phyloP scores from a whole-genome alignment of 257 asterid species.

The Linaria vulgaris region DNA sequence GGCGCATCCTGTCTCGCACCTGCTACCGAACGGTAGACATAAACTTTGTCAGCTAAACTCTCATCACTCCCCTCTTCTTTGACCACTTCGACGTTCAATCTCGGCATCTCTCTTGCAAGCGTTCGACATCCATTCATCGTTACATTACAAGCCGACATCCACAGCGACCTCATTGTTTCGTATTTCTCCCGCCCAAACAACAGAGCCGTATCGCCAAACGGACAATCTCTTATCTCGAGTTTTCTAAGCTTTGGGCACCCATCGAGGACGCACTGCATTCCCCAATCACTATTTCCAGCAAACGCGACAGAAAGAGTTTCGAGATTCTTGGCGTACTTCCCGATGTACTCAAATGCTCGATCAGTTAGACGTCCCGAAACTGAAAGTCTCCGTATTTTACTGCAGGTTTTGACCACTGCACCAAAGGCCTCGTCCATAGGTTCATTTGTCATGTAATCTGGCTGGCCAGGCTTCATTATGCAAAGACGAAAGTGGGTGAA shows the following conservation, averaged over 20 bases:
- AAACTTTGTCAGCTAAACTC: slow-evolving; percentile 38
- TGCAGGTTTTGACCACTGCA: slow-evolving; percentile 80
- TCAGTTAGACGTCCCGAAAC: slow-evolving; percentile 74
- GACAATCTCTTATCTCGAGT: slow-evolving; percentile 86
- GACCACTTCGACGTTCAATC: slow-evolving; percentile 46
- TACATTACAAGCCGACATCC: slow-evolving; percentile 75
- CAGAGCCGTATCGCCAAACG: slow-evolving; percentile 71
- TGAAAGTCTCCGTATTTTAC: slow-evolving; percentile 68
- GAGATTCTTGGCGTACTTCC: slow-evolving; percentile 70
- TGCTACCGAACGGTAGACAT: slow-evolving; percentile 41
- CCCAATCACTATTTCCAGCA: slow-evolving; percentile 77
- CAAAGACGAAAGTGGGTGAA: slow-evolving; percentile 93
- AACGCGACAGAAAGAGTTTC: slow-evolving; percentile 83
- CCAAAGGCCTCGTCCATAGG: slow-evolving; percentile 92
- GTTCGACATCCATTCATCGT: slow-evolving; percentile 62
- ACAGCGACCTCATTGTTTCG: slow-evolving; percentile 72
- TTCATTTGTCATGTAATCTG: slow-evolving; percentile 62
- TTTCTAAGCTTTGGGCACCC: slow-evolving; percentile 88
- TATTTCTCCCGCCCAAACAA: slow-evolving; percentile 59
- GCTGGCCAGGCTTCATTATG: slow-evolving; percentile 67
- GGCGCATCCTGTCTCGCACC: slow-evolving; percentile 46
- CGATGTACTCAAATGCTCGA: slow-evolving; percentile 69
- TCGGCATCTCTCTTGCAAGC: slow-evolving; percentile 68
- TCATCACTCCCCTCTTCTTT: slow-evolving; percentile 33
- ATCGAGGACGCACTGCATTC: slow-evolving; percentile 69